Base-by-base conservation (phyloP, 176 grass and related monocot species). In the Bonia amplexicaulis region DNA sequence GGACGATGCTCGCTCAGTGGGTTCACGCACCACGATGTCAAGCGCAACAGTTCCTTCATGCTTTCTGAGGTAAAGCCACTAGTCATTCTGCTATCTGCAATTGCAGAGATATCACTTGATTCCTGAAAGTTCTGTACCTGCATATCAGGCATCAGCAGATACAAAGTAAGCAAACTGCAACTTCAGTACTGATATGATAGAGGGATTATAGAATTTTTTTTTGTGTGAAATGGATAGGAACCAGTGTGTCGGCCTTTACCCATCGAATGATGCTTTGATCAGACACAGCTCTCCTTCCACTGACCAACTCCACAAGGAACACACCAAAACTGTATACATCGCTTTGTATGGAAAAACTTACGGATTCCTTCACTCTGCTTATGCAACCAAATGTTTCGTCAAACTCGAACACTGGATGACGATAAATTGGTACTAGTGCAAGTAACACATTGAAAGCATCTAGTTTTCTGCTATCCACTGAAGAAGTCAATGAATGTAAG, bases 301-400 rank as follows among this genome's bases (percentile, higher is more conserved):
- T 92, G 69, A 96, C 68, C 82, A 99, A 79, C 87, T 96, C 97
- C 55, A 96, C 52, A 86, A 99, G 84, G 85, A 99, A 99, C 29
- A 99, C 90, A 11, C 97, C 97, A 63, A 96, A 99, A 90, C 93
- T 91, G 86, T 99, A 99, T 26, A 96, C 86, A 87, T 99, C 93
- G 14, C 88, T 96, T 76, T 84, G 87, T 80, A 89, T 47, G 46
- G 86, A 91, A 70, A 94, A 99, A 66, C 25, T 80, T 54, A 84
- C 92, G 15, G 93, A 82, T 57, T 89, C 97, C 61, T 91, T 94
- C 54, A 79, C 83, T 60, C 97, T 99, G 72, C 17, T 77, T 45
- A 88, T 52, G 63, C 60, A 85, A 82, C 27, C 39, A 79, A 66
- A 83, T 76, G 40, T 71, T 53, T 31, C 31, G 69, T 86, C 48